Evolutionary conservation across 192 early-diverging fungal genomes (phyloP), one percentile per base, ranked within the genome.

Genomic region (Spinellus fusiger): DNA sequence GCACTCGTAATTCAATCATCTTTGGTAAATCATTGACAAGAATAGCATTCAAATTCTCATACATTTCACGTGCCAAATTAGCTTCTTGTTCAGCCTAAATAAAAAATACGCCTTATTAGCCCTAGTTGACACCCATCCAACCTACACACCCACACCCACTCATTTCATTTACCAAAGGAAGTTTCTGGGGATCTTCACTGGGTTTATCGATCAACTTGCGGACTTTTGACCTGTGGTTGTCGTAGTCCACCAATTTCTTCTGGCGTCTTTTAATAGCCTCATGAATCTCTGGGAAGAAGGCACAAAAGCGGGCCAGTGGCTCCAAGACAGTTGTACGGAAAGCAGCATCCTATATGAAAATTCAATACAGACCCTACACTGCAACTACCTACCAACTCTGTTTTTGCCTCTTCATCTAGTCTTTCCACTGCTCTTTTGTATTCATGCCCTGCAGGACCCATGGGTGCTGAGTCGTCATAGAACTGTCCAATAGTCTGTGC

Each of bases 211-310:
- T 85, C 68, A 93, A 70, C 69, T 94, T 95, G 22, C 86, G 74
- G 23, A 91, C 84, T 65, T 82, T 84, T 15, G 81, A 80, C 8
- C 82, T 74, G 5, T 82, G 75, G 34, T 84, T 75, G 61, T 99
- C 97, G 66, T 96, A 91, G 64, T 99, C 97, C 7, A 94, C 76
- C 20, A 93, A 65, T 63, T 95, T 93, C 62, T 90, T 88, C 50
- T 89, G 77, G 34, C 96, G 85, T 59, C 91, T 87, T 70, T 89
- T 92, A 26, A 95, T 92, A 16, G 89, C 87, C 63, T 94, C 91
- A 70, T 95, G 93, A 63, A 96, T 85, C 57, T 95, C 93, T 3
- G 97, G 95, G 61, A 99, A 87, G 54, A 88, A 94, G 53, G 79
- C 84, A 56, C 84, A 84, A 67, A 91, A 88, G 57, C 89, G 84